Evolutionary conservation across 129 eudicot genomes (phyloP).

Genomic region (Pulicaria dysenterica): DNA sequence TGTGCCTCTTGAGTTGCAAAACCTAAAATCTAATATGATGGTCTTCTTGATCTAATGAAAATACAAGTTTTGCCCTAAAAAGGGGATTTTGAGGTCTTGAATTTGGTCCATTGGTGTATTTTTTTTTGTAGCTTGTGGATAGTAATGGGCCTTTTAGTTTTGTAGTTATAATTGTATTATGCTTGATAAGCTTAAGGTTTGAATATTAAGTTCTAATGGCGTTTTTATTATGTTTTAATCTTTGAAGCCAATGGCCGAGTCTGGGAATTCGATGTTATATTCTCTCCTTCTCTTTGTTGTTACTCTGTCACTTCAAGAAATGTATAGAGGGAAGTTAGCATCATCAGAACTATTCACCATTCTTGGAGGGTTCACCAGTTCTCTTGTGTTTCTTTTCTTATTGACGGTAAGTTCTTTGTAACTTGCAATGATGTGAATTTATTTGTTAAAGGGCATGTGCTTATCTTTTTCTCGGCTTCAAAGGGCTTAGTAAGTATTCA

Average conservation of each 20-base stretch:
- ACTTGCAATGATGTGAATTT: not conserved
- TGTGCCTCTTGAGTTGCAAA: slow-evolving; percentile 8
- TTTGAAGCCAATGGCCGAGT: slow-evolving; percentile 60
- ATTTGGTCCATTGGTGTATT: slow-evolving; percentile 9
- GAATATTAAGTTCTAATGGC: slow-evolving; percentile 6
- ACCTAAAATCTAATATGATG: not conserved
- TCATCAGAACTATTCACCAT: slow-evolving; percentile 85
- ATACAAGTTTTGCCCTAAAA: slow-evolving; percentile 10
- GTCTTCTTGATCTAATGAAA: slow-evolving; percentile 6
- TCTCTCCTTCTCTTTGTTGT: slow-evolving; percentile 72
- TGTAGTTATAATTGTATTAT: not conserved
- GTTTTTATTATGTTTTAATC: slow-evolving; percentile 7
- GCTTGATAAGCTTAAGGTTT: not conserved
- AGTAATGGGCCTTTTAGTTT: too few species aligned
- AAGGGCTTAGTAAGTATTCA: not conserved
- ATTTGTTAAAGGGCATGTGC: not conserved
- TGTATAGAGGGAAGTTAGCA: slow-evolving; percentile 86
- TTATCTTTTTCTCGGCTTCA: not conserved
- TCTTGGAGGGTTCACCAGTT: slow-evolving; percentile 94
- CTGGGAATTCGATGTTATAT: slow-evolving; percentile 83
- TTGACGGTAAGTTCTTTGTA: slow-evolving; percentile 58
- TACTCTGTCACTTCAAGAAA: slow-evolving; percentile 77
- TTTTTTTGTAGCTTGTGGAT: not conserved
- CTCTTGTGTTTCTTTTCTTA: slow-evolving; percentile 68
- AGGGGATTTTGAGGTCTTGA: slow-evolving; percentile 10